A percentile compares a stretch with the other conserved stretches of the same genome.
phyloP scores from a whole-genome alignment of 148 eudicot genomes.

The Rhododendron mucronatum region DNA sequence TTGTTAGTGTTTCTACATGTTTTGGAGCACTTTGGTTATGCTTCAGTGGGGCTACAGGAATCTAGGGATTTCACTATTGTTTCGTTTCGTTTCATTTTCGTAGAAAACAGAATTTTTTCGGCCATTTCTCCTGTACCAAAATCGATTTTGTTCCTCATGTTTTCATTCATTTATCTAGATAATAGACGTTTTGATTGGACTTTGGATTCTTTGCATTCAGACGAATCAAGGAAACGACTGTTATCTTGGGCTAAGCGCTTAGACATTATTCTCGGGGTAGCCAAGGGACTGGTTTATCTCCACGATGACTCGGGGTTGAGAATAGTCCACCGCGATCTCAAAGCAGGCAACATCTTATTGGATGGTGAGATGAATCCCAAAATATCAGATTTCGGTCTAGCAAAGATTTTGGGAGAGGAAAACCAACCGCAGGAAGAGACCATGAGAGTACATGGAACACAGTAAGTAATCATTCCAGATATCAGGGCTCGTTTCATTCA shows the following conservation, averaged over 20 bases:
- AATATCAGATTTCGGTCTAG: conserved; percentile 26
- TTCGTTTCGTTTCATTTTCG: neutral
- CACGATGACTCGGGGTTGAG: conserved; percentile 22
- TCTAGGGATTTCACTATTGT: neutral
- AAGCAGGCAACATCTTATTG: conserved; percentile 22
- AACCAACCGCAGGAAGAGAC: neutral
- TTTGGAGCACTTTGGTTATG: neutral
- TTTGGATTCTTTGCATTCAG: neutral
- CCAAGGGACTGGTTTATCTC: conserved; percentile 22
- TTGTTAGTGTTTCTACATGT: neutral
- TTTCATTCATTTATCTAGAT: neutral
- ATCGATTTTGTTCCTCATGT: neutral
- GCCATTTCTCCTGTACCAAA: neutral
- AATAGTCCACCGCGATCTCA: conserved; percentile 24
- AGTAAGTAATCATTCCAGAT: conserved; percentile 8
- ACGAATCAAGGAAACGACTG: conserved; percentile 13
- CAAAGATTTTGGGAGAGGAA: conserved; percentile 16
- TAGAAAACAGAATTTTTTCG: neutral
- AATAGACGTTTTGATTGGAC: neutral
- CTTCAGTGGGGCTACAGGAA: neutral
- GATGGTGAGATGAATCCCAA: conserved; percentile 25
- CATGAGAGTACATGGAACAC: conserved; percentile 17
- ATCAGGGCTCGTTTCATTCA: neutral
- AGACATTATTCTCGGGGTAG: conserved; percentile 19
- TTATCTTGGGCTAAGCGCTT: conserved; percentile 16